Percentiles rank a stretch among this genome's conserved stretches.
These are phyloP conservation scores for Trifolium dubium DNA, from an alignment of 306 rosid species.

Conservation along the genomic window DNA sequence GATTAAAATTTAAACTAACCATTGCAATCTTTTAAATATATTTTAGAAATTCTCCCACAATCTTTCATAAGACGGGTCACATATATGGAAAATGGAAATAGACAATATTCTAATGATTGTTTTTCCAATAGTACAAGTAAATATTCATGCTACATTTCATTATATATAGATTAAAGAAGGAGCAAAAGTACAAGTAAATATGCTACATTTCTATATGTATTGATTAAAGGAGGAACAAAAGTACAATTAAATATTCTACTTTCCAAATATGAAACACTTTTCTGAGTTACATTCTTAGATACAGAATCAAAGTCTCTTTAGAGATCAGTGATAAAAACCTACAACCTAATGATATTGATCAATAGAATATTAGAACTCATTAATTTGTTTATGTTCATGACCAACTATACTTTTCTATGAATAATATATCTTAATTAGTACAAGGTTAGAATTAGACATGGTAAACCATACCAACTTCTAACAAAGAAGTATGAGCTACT, in stretches of 20 bases:
- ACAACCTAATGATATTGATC: constrained; percentile 24
- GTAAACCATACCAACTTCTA: constrained; percentile 87
- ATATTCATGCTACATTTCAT: too few species aligned
- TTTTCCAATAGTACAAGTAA: too few species aligned
- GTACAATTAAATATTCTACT: constrained; percentile 26
- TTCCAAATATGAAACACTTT: constrained; percentile 35
- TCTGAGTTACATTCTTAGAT: constrained; percentile 38
- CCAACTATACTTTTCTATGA: constrained; percentile 14
- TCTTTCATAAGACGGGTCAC: too few species aligned
- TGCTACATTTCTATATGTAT: too few species aligned
- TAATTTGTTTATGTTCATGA: constrained; percentile 6
- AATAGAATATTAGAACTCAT: constrained; percentile 18
- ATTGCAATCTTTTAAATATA: too few species aligned
- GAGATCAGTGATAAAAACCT: constrained; percentile 37
- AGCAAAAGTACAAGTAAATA: too few species aligned
- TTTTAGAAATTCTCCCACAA: too few species aligned
- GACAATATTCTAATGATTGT: too few species aligned
- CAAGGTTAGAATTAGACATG: constrained; percentile 55
- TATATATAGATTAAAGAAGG: too few species aligned
- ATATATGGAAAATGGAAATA: too few species aligned
- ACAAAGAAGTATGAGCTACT: constrained; percentile 68
- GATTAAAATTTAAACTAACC: too few species aligned
- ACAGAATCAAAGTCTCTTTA: constrained; percentile 38
- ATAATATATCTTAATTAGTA: background rate
- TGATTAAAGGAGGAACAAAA: background rate